These are phyloP conservation scores for Tricholoma terreum DNA, from an alignment of 768 basidiomycete species.

Conservation along the genomic window DNA sequence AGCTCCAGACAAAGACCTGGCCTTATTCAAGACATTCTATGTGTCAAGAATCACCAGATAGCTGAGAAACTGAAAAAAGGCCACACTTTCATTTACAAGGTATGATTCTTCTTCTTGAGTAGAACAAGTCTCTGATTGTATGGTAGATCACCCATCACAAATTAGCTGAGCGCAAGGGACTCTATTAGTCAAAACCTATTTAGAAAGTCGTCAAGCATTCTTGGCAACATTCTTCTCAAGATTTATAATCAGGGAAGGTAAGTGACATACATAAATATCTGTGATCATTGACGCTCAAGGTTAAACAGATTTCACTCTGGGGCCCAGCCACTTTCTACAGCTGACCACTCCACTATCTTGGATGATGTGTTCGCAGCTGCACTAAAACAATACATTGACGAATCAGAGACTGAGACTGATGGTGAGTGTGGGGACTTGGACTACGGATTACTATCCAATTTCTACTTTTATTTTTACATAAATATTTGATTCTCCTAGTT, in stretches of 20 bases:
- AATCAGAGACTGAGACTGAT: not conserved
- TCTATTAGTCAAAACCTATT: no score
- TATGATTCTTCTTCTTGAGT: no score
- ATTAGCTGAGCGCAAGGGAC: not conserved
- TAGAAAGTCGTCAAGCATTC: no score
- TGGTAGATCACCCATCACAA: not conserved
- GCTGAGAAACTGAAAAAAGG: not conserved
- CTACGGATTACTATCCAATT: not conserved
- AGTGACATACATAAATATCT: no score
- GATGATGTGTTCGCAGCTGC: not conserved
- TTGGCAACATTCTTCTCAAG: no score
- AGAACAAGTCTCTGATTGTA: no score
- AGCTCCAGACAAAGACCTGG: not conserved
- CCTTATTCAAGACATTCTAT: not conserved
- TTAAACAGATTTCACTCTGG: constrained; percentile 5
- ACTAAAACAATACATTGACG: not conserved
- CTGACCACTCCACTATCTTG: not conserved
- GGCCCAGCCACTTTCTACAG: not conserved
- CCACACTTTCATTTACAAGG: not conserved
- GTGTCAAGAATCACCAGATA: not conserved
- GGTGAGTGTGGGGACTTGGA: constrained; percentile 2
- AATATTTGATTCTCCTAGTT: not conserved
- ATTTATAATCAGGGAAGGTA: no score
- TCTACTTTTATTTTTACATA: not conserved
- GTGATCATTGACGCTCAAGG: no score